Evolutionary conservation across 495 filamentous ascomycete genomes (phyloP), one percentile per base, ranked within the genome.

Genomic region (Letharia lupina): DNA sequence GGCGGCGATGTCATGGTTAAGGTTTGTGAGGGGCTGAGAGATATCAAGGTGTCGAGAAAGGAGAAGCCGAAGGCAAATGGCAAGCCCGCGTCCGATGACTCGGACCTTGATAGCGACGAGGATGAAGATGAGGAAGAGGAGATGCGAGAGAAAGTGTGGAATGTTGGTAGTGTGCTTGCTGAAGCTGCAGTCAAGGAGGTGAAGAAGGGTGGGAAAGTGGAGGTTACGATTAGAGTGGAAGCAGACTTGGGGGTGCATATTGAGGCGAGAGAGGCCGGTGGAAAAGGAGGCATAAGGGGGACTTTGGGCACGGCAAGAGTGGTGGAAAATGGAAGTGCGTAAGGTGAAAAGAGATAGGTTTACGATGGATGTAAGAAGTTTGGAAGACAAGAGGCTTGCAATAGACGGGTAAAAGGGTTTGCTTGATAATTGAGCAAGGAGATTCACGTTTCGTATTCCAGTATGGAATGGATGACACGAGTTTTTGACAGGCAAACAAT

Each of bases 41-140:
- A 93, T 70, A 97, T 98, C 81, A 91, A 93, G 77, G 86, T 96
- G 68, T 91, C 87, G 70, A 91, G 90, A 79, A 85, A 90, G 42
- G 89, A 93, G 77, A 89, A 90, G 79, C 66, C 86, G 50, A 73
- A 78, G 62, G 77, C 76, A 59, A 81, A 81, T 48, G 79, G 74
- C 44, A 78, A 76, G 52, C 77, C 81, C 60, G 79, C 78, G 28
- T 79, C 82, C 23, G 77, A 74, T 33, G 83, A 87, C 62, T 88
- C 88, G 47, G 85, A 87, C 59, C 84, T 82, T 35, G 83, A 87
- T 65, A 82, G 80, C 28, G 80, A 83, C 42, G 81, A 84, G 2
- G 82, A 82, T n/a, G 89, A 92, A 45, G 92, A 96, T 60, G 90
- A 92, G 67, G 88, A 90, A 61, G 91, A 91, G 73, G 94, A 97